Evolutionary conservation across 768 basidiomycete genomes (phyloP).

Genomic region (Auricularia sp.): DNA sequence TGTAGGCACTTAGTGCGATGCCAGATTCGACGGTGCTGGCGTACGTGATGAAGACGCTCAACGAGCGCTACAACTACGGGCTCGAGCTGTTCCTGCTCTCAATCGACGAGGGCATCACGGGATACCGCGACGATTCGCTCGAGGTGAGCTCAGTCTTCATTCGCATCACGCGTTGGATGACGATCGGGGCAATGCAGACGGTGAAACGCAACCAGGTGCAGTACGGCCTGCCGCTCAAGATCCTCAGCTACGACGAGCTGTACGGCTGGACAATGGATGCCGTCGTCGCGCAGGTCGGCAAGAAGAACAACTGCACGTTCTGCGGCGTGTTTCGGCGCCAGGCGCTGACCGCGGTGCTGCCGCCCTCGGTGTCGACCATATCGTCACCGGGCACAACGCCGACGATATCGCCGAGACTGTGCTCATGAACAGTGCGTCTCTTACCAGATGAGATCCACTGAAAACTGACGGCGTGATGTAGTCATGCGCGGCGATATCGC

Average conservation of each 20-base stretch:
- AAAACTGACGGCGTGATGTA: constrained; percentile 22
- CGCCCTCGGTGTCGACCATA: constrained; percentile 84
- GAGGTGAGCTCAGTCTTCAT: constrained; percentile 44
- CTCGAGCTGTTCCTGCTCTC: constrained; percentile 86
- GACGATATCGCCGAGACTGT: constrained; percentile 99
- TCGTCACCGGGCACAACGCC: constrained; percentile 98
- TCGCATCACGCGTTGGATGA: constrained; percentile 1
- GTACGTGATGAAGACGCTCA: constrained; percentile 91
- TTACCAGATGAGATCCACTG: too few relatives aligned
- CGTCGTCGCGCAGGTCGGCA: constrained; percentile 88
- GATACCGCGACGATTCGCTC: constrained; percentile 93
- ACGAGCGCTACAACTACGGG: constrained; percentile 88
- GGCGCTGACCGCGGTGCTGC: constrained; percentile 93
- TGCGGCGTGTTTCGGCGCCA: constrained; percentile 97
- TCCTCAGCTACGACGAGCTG: constrained; percentile 88
- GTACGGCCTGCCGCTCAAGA: constrained; percentile 91
- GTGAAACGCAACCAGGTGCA: constrained; percentile 96
- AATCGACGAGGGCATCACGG: constrained; percentile 97
- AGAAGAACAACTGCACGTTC: constrained; percentile 98
- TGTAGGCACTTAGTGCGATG: not conserved
- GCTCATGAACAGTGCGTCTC: constrained; percentile 86
- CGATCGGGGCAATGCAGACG: constrained; percentile 44
- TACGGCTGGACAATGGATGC: constrained; percentile 99
- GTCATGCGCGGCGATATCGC: constrained; percentile 98
- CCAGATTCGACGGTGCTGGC: constrained; percentile 96